Evolutionary conservation across 345 rosid genomes (phyloP).

Genomic region (Melaleuca alternifolia): DNA sequence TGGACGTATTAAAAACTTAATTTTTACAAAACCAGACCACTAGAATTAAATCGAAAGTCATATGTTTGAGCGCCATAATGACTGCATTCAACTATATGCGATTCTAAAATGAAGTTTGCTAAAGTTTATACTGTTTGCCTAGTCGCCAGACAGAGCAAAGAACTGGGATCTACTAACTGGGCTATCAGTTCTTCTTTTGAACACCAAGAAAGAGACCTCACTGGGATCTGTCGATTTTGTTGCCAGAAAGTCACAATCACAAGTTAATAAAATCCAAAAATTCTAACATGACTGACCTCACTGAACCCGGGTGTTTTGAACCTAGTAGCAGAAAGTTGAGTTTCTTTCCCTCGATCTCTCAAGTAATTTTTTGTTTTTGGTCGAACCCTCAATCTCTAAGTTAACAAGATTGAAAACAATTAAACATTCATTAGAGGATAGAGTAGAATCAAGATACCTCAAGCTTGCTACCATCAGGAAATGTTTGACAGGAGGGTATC

Average conservation of each 20-base stretch:
- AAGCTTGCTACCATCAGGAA: slow-evolving; percentile 77
- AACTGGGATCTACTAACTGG: not conserved
- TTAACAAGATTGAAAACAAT: not conserved
- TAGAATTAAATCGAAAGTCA: not conserved
- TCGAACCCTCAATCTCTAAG: not conserved
- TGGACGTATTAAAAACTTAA: not conserved
- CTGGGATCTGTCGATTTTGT: not conserved
- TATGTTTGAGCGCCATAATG: not conserved
- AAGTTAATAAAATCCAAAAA: not conserved
- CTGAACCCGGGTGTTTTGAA: not conserved
- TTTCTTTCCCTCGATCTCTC: not conserved
- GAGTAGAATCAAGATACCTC: slow-evolving; percentile 40
- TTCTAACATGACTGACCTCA: not conserved
- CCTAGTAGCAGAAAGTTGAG: not conserved
- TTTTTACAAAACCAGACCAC: not conserved
- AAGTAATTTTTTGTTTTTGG: too few species aligned
- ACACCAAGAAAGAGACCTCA: not conserved
- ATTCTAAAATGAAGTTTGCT: not conserved
- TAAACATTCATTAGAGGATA: not conserved
- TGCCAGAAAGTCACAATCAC: not conserved
- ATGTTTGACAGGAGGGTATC: slow-evolving; percentile 84
- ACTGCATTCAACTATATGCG: not conserved
- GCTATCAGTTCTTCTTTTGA: not conserved
- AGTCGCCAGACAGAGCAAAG: not conserved
- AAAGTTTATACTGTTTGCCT: not conserved